Conservation (phyloP, 257 asterid genomes). For the Osmanthus fragrans region DNA sequence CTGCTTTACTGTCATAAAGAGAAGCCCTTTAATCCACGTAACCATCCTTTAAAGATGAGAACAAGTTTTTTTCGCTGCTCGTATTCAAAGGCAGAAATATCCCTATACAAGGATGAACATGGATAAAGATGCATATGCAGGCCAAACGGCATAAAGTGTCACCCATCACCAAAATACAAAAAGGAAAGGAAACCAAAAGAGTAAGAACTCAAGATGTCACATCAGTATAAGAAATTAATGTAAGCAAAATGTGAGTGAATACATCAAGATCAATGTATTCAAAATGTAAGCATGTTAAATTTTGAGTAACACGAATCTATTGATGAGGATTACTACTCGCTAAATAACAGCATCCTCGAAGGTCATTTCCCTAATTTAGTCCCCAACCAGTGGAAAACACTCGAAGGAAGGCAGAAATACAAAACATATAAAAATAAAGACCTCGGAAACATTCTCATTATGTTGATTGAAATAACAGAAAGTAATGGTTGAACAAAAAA, state of each 20-base stretch:
- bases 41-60: constrained; percentile 16
- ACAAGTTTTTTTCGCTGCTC: constrained; percentile 13
- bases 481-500: not conserved
- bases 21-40: constrained; percentile 10
- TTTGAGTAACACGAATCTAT: constrained; percentile 15
- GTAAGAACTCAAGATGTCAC: constrained; percentile 19
- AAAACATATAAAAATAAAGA: constrained; percentile 6
- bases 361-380: constrained; percentile 12
- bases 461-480: not conserved
- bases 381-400: constrained; percentile 11
- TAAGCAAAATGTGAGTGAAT: constrained; percentile 13
- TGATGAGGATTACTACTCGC: not conserved
- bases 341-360: constrained; percentile 20
- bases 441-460: constrained; percentile 13
- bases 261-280: not conserved
- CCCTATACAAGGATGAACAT: not conserved
- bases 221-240: constrained; percentile 28
- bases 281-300: not conserved
- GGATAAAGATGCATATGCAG: constrained; percentile 14
- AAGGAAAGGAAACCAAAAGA: constrained; percentile 3
- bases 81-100: constrained; percentile 17
- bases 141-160: constrained; percentile 18
- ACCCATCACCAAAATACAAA: constrained; percentile 24
- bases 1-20: constrained; percentile 14
- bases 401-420: not conserved